Base-by-base conservation (phyloP, 768 basidiomycete genomes). In the Leucocoprinus sp. region DNA sequence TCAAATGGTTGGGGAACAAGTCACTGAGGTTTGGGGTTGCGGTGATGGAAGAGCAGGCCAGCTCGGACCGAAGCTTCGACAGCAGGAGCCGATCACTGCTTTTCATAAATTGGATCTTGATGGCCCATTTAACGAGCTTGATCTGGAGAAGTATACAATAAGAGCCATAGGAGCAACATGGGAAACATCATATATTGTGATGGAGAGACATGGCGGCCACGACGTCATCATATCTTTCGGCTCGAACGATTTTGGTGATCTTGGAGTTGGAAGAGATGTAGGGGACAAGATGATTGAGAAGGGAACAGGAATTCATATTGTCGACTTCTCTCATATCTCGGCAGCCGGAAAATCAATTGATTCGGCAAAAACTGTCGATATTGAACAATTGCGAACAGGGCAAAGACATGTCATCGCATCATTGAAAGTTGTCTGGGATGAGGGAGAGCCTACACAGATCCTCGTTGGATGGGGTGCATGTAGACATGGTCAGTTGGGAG, bases 401-500 rank as follows among this genome's bases (percentile, higher is more conserved):
- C 82, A 84, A 28, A 81, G 86, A 48, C 87, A 95, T 56, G 74
- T 82, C 48, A 57, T 90, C 28, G 71, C 59, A 4, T 64, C 70
- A 14, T 44, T 87, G 12, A 54, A 58, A 11, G 37, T 51, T 56
- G 7, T 49, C 58, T 9, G 36, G 54, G 18, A 41, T 45, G 2
- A 57, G 63, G 41, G 55, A 56, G 17, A 45, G 50, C 15, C 36
- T 50, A 4, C 42, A 44, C 14, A 56, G 41, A 51, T 62, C 36
- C 21, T 73, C 9, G 68, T 82, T 4, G 93, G 92, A 5, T 97
- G 93, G 93, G 93, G 93, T 4, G 68, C 80, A 2, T 74, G 78
- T 11, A 69, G 93, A 24, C 90, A 93, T 55, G 90, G 91, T 3
- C 92, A 97, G 57, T 74, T 98, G 1, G 87, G 85, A 3, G 51